Base-by-base conservation (phyloP, 371 early-diverging fungal genomes). In the Funneliformis caledonium region DNA sequence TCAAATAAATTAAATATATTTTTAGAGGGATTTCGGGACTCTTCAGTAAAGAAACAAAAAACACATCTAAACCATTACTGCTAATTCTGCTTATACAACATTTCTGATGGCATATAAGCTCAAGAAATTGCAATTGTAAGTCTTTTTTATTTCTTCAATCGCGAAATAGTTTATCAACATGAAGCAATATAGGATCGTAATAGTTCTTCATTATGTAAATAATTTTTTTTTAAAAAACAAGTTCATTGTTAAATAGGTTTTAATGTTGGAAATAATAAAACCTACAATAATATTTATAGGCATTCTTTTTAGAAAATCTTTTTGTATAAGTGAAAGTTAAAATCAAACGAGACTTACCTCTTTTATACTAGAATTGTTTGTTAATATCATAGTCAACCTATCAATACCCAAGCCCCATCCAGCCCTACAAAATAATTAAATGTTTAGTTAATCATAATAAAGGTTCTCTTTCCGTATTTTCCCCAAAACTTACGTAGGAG, bases 261-360 rank as follows among this genome's bases (percentile, higher is more conserved):
- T 75, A 82, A 72, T 16, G 82, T 76, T 8, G 82, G 82, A 75
- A 82, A 82, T 33, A 80, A 26, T 22, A 82, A 50, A 56, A 82
- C 82, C 68, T 82, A 72, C 37, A n/a, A 47, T 72, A 43, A 65
- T 31, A 26, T 62, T 62, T n/a, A 60, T 22, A 60, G 22, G 22
- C 6, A 68, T 11, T 26, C 6, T 16, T 47, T 48, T 72, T 19
- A 50, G 12, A 50, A 50, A 73, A 56, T 9, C 26, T 22, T 50
- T 56, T 22, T 50, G 6, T 6, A 37, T 12, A 64, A 47, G 4
- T 42, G 14, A 64, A 31, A 60, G 22, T 43, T 37, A 16, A 60
- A 26, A 61, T 8, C 2, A 33, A 61, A 61, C 19, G 5, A 31
- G 16, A n/a, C 31, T 0, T 76, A 78, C 78, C 37, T 78, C 78